phyloP scores from a whole-genome alignment of 1,139 yeast species.

The Nakaseomyces glabratus region DNA sequence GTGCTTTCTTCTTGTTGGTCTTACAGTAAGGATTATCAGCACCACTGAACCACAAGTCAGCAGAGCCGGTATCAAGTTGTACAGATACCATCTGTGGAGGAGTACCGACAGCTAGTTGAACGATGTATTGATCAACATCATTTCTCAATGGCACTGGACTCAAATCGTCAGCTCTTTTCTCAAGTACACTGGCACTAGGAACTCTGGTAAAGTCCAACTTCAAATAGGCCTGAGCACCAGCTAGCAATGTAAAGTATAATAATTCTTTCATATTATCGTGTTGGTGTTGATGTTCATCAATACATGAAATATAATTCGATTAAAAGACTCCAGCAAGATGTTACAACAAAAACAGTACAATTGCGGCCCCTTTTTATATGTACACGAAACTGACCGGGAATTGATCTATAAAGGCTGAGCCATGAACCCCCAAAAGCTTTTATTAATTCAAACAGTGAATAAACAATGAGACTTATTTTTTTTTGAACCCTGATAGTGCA shows the following conservation, averaged over 20 bases:
- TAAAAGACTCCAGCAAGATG: too few species aligned
- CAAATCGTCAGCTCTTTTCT: neutral
- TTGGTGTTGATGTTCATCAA: too few species aligned
- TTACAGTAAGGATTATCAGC: conserved; percentile 21
- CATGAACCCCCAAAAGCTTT: too few species aligned
- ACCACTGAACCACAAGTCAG: conserved; percentile 55
- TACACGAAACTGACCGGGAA: too few species aligned
- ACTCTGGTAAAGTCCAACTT: neutral
- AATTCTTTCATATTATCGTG: too few species aligned
- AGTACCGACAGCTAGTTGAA: conserved; percentile 40
- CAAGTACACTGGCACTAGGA: neutral
- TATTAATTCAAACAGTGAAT: too few species aligned
- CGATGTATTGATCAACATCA: conserved; percentile 24
- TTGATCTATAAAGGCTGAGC: too few species aligned
- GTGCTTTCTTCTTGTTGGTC: neutral
- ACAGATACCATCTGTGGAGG: conserved; percentile 44
- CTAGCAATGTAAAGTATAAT: neutral
- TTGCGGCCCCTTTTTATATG: too few species aligned
- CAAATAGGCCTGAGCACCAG: neutral
- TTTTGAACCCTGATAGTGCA: too few species aligned
- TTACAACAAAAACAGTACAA: too few species aligned
- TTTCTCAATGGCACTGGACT: conserved; percentile 10
- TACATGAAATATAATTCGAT: too few species aligned
- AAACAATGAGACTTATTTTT: too few species aligned
- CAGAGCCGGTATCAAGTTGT: conserved; percentile 62